These are phyloP conservation scores for Yamadazyma laniorum DNA, from an alignment of 805 yeast genomes.

Conservation along the genomic window DNA sequence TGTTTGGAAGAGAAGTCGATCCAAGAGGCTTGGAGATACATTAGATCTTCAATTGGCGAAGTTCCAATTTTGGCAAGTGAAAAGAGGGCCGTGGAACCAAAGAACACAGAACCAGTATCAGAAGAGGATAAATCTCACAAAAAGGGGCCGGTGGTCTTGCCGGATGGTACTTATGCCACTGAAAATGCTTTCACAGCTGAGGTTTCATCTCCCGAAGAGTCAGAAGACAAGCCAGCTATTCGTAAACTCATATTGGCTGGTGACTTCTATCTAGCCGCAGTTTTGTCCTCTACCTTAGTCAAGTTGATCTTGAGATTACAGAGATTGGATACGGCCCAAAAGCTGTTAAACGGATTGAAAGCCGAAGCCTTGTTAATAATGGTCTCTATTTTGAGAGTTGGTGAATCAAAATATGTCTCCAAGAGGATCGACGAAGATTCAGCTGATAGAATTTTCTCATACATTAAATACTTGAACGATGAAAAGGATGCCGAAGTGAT, in stretches of 20 bases:
- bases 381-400: conserved; percentile 88
- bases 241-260: conserved; percentile 82
- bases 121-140: conserved; percentile 16
- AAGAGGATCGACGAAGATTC: conserved; percentile 93
- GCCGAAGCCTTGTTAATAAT: conserved; percentile 93
- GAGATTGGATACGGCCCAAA: conserved; percentile 51
- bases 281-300: conserved; percentile 81
- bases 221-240: conserved; percentile 62
- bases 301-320: conserved; percentile 80
- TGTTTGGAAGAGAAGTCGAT: conserved; percentile 67
- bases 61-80: conserved; percentile 84
- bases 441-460: conserved; percentile 88
- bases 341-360: conserved; percentile 73
- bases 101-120: conserved; percentile 27
- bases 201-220: conserved; percentile 37
- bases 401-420: conserved; percentile 66
- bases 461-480: conserved; percentile 75
- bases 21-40: conserved; percentile 81
- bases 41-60: conserved; percentile 83
- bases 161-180: conserved; percentile 99
- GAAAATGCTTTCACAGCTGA: conserved; percentile 74
- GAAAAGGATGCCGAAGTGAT: conserved; percentile 51
- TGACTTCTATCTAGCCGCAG: conserved; percentile 87
- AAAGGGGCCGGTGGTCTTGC: conserved; percentile 78
- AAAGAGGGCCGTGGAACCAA: conserved; percentile 33